phyloP scores from a whole-genome alignment of 495 filamentous ascomycete genomes.

The Hypoxylon subgilvum region DNA sequence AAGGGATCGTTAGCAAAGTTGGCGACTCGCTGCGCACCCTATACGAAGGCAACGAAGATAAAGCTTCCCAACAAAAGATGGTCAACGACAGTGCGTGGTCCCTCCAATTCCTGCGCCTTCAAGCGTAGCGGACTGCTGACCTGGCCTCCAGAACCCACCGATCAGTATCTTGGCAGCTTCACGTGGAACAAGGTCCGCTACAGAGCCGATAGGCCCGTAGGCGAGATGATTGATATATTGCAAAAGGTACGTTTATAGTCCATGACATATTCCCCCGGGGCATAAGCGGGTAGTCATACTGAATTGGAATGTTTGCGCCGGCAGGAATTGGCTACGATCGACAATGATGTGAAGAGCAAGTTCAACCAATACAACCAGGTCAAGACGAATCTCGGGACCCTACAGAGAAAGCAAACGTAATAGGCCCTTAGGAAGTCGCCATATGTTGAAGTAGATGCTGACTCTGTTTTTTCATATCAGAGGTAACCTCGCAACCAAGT shows the following conservation, averaged over 20 bases:
- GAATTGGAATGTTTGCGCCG: constrained; percentile 9
- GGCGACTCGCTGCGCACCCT: constrained; percentile 81
- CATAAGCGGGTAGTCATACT: constrained; percentile 8
- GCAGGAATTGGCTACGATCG: constrained; percentile 83
- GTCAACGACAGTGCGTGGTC: constrained; percentile 87
- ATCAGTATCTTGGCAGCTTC: constrained; percentile 88
- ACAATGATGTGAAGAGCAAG: constrained; percentile 92
- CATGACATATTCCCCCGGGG: neutral
- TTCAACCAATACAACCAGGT: constrained; percentile 89
- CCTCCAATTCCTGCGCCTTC: neutral
- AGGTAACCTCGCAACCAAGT: constrained; percentile 92
- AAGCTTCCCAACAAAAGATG: constrained; percentile 83
- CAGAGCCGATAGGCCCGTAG: constrained; percentile 83
- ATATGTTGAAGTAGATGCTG: neutral
- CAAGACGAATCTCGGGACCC: constrained; percentile 77
- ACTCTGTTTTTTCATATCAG: constrained; percentile 50
- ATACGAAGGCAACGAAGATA: constrained; percentile 81
- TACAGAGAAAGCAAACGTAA: constrained; percentile 87
- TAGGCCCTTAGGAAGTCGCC: constrained; percentile 32
- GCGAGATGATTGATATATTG: constrained; percentile 81
- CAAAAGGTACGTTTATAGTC: constrained; percentile 68
- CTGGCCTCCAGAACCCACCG: constrained; percentile 74
- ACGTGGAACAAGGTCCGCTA: constrained; percentile 98
- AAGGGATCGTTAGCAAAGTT: constrained; percentile 85
- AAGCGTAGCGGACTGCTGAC: constrained; percentile 1